A percentile compares a stretch with the other conserved stretches of the same genome.
Conservation (phyloP, 1,139 yeast species). For the Lodderomyces parapsilosis region DNA sequence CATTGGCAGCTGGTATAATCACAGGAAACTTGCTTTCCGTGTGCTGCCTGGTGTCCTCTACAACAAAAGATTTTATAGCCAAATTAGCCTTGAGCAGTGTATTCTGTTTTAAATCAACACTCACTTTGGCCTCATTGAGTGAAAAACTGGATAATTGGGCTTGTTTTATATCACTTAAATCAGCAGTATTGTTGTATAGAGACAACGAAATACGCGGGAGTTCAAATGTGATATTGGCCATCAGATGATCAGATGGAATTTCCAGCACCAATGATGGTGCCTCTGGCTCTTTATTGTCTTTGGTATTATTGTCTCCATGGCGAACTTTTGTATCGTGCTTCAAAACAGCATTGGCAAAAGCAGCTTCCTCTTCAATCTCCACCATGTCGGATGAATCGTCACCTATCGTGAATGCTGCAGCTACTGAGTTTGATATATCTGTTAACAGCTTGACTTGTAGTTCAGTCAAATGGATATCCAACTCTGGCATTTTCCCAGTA, state of each 20-base stretch:
- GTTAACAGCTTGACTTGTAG: slow-evolving; percentile 65
- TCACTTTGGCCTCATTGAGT: slow-evolving; percentile 55
- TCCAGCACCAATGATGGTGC: neutral
- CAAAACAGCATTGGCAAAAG: slow-evolving; percentile 48
- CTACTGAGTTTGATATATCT: slow-evolving; percentile 54
- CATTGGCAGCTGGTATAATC: slow-evolving; percentile 69
- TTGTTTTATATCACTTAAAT: slow-evolving; percentile 27
- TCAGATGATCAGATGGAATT: slow-evolving; percentile 32
- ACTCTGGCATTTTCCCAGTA: slow-evolving; percentile 62
- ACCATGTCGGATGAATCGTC: slow-evolving; percentile 37
- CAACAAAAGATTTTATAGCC: slow-evolving; percentile 70
- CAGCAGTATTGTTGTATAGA: slow-evolving; percentile 57
- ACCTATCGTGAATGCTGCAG: slow-evolving; percentile 52
- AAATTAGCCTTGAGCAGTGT: slow-evolving; percentile 61
- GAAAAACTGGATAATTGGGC: slow-evolving; percentile 61
- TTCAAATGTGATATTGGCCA: slow-evolving; percentile 51
- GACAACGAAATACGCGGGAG: slow-evolving; percentile 66
- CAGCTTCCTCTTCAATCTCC: slow-evolving; percentile 69
- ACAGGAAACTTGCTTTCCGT: slow-evolving; percentile 72
- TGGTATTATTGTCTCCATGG: slow-evolving; percentile 5
- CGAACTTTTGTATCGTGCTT: slow-evolving; percentile 23
- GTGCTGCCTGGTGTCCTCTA: slow-evolving; percentile 66
- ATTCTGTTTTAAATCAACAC: slow-evolving; percentile 51
- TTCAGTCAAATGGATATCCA: slow-evolving; percentile 72
- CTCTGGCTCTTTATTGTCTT: neutral